phyloP scores from a whole-genome alignment of 2,329 filamentous ascomycete genomes.

The Sporothrix phasma region DNA sequence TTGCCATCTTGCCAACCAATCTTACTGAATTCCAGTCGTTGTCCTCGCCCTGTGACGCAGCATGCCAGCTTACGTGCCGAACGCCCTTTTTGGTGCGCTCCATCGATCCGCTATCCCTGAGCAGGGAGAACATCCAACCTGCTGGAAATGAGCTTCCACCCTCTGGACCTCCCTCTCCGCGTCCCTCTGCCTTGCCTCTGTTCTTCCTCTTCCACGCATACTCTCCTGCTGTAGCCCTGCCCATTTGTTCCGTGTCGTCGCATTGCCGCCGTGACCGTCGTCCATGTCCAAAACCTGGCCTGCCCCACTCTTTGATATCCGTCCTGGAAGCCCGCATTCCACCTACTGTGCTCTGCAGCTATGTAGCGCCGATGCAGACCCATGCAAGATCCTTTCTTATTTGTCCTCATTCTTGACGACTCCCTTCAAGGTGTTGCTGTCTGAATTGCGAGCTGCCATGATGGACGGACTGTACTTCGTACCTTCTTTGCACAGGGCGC shows the following conservation, averaged over 20 bases:
- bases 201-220: background rate
- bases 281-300: background rate
- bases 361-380: background rate
- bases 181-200: background rate
- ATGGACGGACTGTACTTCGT: constrained; percentile 9
- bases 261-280: background rate
- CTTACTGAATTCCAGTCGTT: constrained; percentile 13
- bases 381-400: constrained; percentile 1
- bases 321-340: constrained; percentile 9
- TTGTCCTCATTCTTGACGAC: constrained; percentile 11
- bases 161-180: background rate
- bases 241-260: background rate
- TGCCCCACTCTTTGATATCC: background rate
- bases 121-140: constrained; percentile 2
- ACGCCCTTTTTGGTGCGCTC: background rate
- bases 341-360: background rate
- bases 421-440: background rate
- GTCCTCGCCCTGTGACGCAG: background rate
- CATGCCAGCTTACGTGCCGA: constrained; percentile 11
- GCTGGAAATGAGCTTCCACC: background rate
- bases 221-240: background rate
- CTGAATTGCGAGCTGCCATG: background rate
- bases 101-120: constrained; percentile 6
- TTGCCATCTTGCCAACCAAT: background rate
- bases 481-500: constrained; percentile 1